Evolutionary conservation across 305 asterid genomes (phyloP), one percentile per base, ranked within the genome.

Genomic region (Solanum chacoense): DNA sequence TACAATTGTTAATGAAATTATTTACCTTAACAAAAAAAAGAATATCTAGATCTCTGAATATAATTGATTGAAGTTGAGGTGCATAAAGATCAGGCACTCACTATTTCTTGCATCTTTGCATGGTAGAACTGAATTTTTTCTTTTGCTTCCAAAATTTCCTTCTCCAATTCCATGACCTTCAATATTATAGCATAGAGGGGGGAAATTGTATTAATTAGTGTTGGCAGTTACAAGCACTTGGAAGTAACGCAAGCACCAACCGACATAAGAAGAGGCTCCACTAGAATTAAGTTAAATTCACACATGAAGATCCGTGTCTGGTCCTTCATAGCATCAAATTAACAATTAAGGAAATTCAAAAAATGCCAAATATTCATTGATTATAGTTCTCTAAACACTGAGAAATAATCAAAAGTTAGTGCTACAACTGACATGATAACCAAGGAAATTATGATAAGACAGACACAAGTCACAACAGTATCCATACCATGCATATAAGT

Each of bases 21-120:
- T 77, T 24, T 77, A 77, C 84, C 84, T 77, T 11, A 75, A 75
- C 45, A 35, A 22, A 31, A 73, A 32, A 34, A 76, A 5, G 7
- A 13, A 80, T 28, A 42, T 9, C 55, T 42, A 80, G 69, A 42
- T 28, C 37, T 45, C 6, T 42, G 37, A 42, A 18, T 81, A 28
- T 83, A 83, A 50, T 50, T 29, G 72, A 50, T 45, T 29, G 86
- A 83, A 50, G 29, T 29, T 83, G 72, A 83, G 72, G 40, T 83
- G 42, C 74, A 84, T 6, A 84, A 83, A 50, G 87, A 59, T 50
- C 31, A 20, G 85, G 55, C 90, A 94, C 99, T 93, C 94, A 97
- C 99, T 87, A 97, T 96, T 91, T 97, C 99, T 91, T 97, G 99
- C 99, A 96, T 97, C 94, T 97, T 96, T 85, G 94, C 90, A 89